Conservation (phyloP, 208 protist species). For the Trypanosoma rangeli region DNA sequence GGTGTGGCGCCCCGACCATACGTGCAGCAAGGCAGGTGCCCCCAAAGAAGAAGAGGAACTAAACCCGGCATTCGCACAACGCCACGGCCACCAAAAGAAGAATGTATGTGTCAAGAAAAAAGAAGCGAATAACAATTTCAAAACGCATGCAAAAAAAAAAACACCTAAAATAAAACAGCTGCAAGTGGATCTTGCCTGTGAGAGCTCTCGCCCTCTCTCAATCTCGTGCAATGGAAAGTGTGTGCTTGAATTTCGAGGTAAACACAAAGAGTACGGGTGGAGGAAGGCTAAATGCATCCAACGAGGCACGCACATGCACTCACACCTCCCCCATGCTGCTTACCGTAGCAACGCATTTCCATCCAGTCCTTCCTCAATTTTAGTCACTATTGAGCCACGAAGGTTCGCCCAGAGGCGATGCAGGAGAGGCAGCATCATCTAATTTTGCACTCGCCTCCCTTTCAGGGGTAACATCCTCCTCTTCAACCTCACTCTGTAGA, state of each 20-base stretch:
- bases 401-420: conserved; percentile 7
- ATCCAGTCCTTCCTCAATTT: neutral
- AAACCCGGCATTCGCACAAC: neutral
- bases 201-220: neutral
- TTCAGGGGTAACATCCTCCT: neutral
- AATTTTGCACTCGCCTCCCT: neutral
- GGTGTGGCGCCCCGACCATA: too few species aligned
- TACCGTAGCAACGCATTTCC: neutral
- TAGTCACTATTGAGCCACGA: conserved; percentile 26
- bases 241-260: neutral
- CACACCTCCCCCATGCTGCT: neutral
- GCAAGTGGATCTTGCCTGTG: neutral
- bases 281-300: neutral
- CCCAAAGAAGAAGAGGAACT: neutral
- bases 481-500: neutral
- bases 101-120: neutral
- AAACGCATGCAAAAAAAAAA: neutral
- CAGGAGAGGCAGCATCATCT: conserved; percentile 8
- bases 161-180: neutral
- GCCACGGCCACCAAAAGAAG: neutral
- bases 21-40: too few species aligned
- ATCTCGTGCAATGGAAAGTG: neutral
- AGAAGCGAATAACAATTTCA: neutral
- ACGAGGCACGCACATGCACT: neutral
- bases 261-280: neutral